phyloP scores from a whole-genome alignment of 2,329 filamentous ascomycete species.

The Aspergillus floridensis region DNA sequence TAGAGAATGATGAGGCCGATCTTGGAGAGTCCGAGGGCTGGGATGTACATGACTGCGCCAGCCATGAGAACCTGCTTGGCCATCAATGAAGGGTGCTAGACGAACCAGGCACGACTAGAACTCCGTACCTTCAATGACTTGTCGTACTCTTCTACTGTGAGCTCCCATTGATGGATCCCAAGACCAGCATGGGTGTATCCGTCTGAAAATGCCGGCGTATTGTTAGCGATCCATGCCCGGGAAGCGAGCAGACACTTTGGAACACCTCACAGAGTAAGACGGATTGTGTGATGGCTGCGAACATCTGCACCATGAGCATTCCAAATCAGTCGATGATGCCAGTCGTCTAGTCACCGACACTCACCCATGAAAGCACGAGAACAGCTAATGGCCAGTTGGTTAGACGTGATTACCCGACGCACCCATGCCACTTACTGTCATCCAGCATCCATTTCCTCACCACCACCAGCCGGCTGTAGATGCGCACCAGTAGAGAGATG shows the following conservation, averaged over 20 bases:
- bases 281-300: neutral
- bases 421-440: neutral
- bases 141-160: neutral
- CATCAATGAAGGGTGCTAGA: no score
- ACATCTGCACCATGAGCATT: neutral
- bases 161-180: slow-evolving; percentile 3
- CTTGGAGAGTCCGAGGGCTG: slow-evolving; percentile 3
- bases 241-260: neutral
- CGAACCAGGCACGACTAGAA: no score
- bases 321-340: neutral
- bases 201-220: neutral
- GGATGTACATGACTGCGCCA: slow-evolving; percentile 1
- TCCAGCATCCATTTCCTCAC: slow-evolving; percentile 3
- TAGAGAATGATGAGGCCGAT: slow-evolving; percentile 6
- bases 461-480: neutral
- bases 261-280: neutral
- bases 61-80: neutral
- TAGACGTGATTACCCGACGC: neutral
- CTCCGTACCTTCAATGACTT: neutral
- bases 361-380: neutral
- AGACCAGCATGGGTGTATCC: slow-evolving; percentile 1
- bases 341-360: neutral
- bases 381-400: neutral
- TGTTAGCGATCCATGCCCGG: neutral
- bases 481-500: neutral